Percentiles rank a stretch among this genome's conserved stretches.
Evolutionary conservation across 768 basidiomycete genomes (phyloP).

Genomic region (Auriscalpium vulgare): DNA sequence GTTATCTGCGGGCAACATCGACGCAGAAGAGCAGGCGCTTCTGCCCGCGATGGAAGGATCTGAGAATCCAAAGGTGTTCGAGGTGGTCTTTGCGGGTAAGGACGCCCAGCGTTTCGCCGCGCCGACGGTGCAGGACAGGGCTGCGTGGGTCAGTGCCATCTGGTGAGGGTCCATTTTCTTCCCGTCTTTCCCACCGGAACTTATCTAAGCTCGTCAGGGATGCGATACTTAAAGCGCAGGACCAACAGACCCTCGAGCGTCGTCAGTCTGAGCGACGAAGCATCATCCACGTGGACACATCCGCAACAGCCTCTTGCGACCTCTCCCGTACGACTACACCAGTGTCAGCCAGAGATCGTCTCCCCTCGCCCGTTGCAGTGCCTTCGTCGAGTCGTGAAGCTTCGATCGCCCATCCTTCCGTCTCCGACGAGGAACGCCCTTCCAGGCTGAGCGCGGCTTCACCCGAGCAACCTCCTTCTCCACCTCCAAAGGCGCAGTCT

Average conservation of each 20-base stretch:
- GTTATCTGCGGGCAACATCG: conserved; percentile 34
- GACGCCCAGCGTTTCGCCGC: conserved; percentile 56
- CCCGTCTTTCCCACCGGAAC: neutral
- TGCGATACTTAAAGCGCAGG: conserved; percentile 37
- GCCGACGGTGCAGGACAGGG: conserved; percentile 51
- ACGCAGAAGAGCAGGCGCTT: conserved; percentile 33
- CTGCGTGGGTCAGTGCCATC: conserved; percentile 66
- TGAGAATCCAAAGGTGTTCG: conserved; percentile 49
- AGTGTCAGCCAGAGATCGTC: conserved; percentile 6
- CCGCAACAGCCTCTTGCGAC: neutral
- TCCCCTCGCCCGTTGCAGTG: conserved; percentile 16
- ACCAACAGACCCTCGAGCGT: conserved; percentile 16
- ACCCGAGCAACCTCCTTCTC: conserved; percentile 23
- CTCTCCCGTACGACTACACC: neutral
- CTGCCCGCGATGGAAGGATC: conserved; percentile 30
- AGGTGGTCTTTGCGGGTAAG: conserved; percentile 50
- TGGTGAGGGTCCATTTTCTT: conserved; percentile 39
- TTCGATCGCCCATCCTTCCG: neutral
- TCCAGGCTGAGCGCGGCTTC: conserved; percentile 6
- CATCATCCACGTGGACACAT: neutral
- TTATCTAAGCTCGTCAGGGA: conserved; percentile 36
- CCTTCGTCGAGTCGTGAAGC: no score
- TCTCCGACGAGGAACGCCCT: neutral
- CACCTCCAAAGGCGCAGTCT: neutral
- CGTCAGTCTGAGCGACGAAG: neutral